Conservation (phyloP, 2,329 filamentous ascomycete species). For the Neofusicoccum umdonicola region DNA sequence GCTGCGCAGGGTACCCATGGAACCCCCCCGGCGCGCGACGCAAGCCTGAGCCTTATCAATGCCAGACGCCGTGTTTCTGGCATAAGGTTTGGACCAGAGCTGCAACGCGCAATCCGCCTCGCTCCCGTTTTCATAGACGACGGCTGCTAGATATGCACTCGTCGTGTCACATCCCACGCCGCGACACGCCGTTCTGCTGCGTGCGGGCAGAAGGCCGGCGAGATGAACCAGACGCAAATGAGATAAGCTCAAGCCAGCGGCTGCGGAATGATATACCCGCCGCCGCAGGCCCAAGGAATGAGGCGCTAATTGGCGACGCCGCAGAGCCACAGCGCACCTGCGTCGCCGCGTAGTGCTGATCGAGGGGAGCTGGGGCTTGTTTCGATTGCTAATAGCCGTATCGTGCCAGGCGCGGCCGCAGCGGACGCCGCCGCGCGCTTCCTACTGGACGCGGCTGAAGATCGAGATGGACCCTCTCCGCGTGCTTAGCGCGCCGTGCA, state of each 20-base stretch:
- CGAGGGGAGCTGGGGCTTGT: background rate
- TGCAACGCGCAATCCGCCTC: background rate
- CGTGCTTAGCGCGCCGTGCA: background rate
- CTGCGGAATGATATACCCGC: slow-evolving; percentile 10
- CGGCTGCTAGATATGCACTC: background rate
- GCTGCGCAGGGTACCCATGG: background rate
- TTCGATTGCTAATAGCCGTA: slow-evolving; percentile 12
- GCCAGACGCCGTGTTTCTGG: background rate
- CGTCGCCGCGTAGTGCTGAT: background rate
- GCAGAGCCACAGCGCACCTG: slow-evolving; percentile 11
- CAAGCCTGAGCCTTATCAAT: slow-evolving; percentile 1
- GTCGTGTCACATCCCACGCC: slow-evolving; percentile 3
- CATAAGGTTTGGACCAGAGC: background rate
- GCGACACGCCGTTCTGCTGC: background rate
- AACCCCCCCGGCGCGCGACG: background rate
- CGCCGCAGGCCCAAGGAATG: slow-evolving; percentile 3
- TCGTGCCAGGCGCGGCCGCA: background rate
- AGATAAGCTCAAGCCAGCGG: slow-evolving; percentile 12
- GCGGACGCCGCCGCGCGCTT: slow-evolving; percentile 5
- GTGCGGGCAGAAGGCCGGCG: background rate
- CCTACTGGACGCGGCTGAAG: background rate
- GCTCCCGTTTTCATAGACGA: slow-evolving; percentile 1
- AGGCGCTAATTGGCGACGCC: background rate
- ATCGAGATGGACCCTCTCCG: slow-evolving; percentile 1
- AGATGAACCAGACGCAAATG: background rate